Conservation (phyloP, 805 yeast genomes). For the Pichia scutulata region DNA sequence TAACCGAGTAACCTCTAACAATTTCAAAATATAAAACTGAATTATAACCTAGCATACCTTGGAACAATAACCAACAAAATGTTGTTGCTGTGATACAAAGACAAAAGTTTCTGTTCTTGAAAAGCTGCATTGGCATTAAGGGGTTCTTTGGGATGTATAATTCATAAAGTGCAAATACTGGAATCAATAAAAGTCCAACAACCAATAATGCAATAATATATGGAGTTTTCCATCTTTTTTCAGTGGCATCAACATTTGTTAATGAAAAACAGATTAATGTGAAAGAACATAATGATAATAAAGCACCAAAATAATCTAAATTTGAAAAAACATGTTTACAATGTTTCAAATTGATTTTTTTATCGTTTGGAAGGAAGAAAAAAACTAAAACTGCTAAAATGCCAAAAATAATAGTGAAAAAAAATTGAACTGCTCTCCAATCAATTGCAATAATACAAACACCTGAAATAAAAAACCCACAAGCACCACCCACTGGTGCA, state of each 20-base stretch:
- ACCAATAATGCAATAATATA: slow-evolving; percentile 38
- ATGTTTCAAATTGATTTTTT: slow-evolving; percentile 20
- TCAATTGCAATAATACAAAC: slow-evolving; percentile 31
- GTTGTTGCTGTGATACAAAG: slow-evolving; percentile 31
- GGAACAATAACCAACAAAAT: slow-evolving; percentile 37
- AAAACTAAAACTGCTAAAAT: slow-evolving; percentile 16
- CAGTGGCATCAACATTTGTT: slow-evolving; percentile 35
- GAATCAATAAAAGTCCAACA: slow-evolving; percentile 31
- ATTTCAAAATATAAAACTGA: slow-evolving; percentile 37
- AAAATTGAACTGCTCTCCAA: slow-evolving; percentile 38
- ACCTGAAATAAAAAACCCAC: slow-evolving; percentile 38
- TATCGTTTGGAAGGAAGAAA: slow-evolving; percentile 32
- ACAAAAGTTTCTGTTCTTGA: slow-evolving; percentile 33
- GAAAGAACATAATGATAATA: slow-evolving; percentile 33
- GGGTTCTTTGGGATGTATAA: slow-evolving; percentile 33
- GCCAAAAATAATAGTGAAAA: slow-evolving; percentile 33
- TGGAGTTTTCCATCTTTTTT: slow-evolving; percentile 38
- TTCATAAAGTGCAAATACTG: slow-evolving; percentile 32
- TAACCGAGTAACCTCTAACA: slow-evolving; percentile 30
- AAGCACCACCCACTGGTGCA: slow-evolving; percentile 40
- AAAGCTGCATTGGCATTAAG: slow-evolving; percentile 40
- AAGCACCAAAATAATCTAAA: slow-evolving; percentile 38
- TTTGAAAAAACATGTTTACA: slow-evolving; percentile 19
- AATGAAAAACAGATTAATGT: slow-evolving; percentile 36
- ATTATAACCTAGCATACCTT: slow-evolving; percentile 34